Percentiles rank a stretch among this genome's conserved stretches.
phyloP scores from a whole-genome alignment of 1,284 basidiomycete genomes.

The Porogramme epimiltina region DNA sequence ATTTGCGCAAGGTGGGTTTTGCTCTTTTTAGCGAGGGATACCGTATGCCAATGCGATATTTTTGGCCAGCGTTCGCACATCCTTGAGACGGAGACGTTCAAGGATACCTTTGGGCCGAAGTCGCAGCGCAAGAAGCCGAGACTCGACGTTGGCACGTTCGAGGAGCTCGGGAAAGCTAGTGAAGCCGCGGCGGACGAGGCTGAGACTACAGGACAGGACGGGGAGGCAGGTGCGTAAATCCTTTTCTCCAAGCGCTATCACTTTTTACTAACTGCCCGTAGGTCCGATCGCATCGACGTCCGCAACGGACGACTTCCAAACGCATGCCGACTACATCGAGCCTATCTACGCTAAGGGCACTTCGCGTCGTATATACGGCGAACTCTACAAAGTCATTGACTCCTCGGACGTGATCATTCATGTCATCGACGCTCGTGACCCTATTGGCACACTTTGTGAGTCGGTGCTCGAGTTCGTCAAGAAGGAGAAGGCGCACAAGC shows the following conservation, averaged over 20 bases:
- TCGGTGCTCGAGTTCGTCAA: constrained; percentile 92
- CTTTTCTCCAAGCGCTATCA: background rate
- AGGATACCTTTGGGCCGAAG: constrained; percentile 92
- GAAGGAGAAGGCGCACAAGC: constrained; percentile 98
- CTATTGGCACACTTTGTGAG: constrained; percentile 95
- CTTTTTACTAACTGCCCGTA: constrained; percentile 26
- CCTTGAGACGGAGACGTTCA: constrained; percentile 91
- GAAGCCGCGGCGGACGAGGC: constrained; percentile 46
- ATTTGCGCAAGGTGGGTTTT: constrained; percentile 67
- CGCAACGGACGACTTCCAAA: constrained; percentile 45
- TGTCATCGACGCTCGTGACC: constrained; percentile 95
- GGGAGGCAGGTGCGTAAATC: constrained; percentile 42
- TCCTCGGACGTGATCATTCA: constrained; percentile 97
- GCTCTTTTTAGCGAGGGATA: background rate
- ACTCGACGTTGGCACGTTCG: constrained; percentile 84
- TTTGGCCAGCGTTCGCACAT: constrained; percentile 77
- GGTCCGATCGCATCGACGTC: constrained; percentile 40
- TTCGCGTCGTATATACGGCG: constrained; percentile 94
- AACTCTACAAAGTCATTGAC: constrained; percentile 99
- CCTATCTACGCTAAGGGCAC: constrained; percentile 94
- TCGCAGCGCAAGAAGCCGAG: constrained; percentile 89
- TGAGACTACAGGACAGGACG: constrained; percentile 40
- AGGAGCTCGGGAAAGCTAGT: constrained; percentile 78
- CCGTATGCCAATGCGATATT: background rate
- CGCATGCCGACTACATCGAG: constrained; percentile 78